Evolutionary conservation across 1,284 basidiomycete species (phyloP).

Genomic region (Somion occarium): DNA sequence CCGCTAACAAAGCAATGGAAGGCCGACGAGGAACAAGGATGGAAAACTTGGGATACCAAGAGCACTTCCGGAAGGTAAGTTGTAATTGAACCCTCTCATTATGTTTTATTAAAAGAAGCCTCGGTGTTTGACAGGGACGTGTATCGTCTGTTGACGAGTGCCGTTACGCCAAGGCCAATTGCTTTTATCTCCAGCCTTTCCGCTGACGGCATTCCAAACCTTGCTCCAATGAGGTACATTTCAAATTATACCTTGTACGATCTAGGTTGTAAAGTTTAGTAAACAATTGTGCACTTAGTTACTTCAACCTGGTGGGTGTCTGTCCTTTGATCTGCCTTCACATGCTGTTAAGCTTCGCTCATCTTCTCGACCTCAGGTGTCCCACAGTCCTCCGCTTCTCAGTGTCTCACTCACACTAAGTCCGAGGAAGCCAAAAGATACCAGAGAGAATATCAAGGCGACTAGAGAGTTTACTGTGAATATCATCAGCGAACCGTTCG

Average conservation of each 20-base stretch:
- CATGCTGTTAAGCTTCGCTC: not conserved
- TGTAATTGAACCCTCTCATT: not conserved
- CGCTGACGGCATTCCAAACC: slow-evolving; percentile 50
- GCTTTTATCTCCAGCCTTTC: slow-evolving; percentile 69
- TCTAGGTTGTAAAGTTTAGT: not conserved
- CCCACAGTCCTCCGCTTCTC: slow-evolving; percentile 14
- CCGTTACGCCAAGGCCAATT: slow-evolving; percentile 66
- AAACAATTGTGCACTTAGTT: slow-evolving; percentile 29
- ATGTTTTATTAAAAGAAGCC: not conserved
- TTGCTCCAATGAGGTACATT: slow-evolving; percentile 42
- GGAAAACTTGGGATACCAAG: slow-evolving; percentile 41
- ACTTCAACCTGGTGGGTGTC: slow-evolving; percentile 50
- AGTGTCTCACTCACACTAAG: slow-evolving; percentile 13
- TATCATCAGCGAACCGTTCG: slow-evolving; percentile 72
- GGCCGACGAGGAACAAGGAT: slow-evolving; percentile 18
- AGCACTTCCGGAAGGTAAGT: slow-evolving; percentile 15
- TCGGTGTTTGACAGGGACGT: slow-evolving; percentile 34
- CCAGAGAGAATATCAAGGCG: slow-evolving; percentile 59
- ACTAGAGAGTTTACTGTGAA: slow-evolving; percentile 73
- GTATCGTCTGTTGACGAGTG: slow-evolving; percentile 61
- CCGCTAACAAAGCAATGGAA: not conserved
- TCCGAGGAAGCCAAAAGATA: slow-evolving; percentile 45
- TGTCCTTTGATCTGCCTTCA: not conserved
- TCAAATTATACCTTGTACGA: not conserved
- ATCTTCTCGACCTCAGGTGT: slow-evolving; percentile 6